Evolutionary conservation across 1,284 basidiomycete genomes (phyloP), one percentile per base, ranked within the genome.

Genomic region (Laetiporus sulphureus): DNA sequence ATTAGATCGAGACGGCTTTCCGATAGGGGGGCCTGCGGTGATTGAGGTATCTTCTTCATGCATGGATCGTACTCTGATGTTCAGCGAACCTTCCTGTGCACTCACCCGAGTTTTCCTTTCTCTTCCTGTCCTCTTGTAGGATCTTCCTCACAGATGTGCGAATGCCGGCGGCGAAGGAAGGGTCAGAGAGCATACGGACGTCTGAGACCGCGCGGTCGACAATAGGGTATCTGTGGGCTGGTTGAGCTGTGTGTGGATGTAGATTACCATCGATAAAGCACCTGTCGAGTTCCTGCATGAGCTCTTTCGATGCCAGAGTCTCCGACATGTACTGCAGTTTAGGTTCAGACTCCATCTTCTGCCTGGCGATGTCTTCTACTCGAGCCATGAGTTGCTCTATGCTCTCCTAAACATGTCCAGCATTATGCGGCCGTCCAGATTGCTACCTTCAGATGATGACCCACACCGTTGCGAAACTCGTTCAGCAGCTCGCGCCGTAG

Each of bases 221-320:
- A 16, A 79, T 60, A 11, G 77, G 75, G 50, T 73, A 80, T 41
- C 78, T 60, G n/a, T n/a, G n/a, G n/a, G n/a, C n/a, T n/a, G 34
- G 3, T 40, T 25, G 13, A 23, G 23, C n/a, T 23, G 37, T 50
- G 48, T 25, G 47, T 54, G 38, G 23, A 27, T 12, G 25, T 21
- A 16, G 11, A 31, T 2, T 37, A 12, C 10, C 13, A 34, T 7
- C 19, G 20, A 15, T 13, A n/a, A 35, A 62, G 41, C 40, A 79
- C 83, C 83, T 72, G 57, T 84, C 80, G 27, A 87, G 66, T 55
- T 87, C 82, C 37, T 83, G 78, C 66, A 79, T 70, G 11, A 87
- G 62, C 49, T 84, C 83, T 41, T 71, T 64, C 41, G 77, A 67
- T 18, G 76, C 64, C 11, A 61, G 59, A 1, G 83, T 77, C 29